These are phyloP conservation scores for Onygena corvina DNA, from an alignment of 2,329 filamentous ascomycete genomes.

Conservation along the genomic window DNA sequence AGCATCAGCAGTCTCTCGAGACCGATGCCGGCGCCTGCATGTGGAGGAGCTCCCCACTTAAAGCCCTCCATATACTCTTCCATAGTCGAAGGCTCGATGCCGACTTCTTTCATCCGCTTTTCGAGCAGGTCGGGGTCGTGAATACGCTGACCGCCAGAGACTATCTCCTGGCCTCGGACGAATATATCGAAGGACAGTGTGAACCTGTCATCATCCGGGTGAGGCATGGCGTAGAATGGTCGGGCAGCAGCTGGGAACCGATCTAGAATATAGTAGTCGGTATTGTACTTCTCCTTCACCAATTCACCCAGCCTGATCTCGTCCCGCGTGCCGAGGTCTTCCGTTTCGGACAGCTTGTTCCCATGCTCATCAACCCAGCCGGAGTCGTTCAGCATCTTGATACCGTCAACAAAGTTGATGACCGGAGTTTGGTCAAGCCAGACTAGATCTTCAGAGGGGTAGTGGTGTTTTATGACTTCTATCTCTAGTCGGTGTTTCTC, in stretches of 20 bases:
- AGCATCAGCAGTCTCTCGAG: slow-evolving; percentile 81
- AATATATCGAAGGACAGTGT: slow-evolving; percentile 97
- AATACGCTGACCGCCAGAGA: slow-evolving; percentile 86
- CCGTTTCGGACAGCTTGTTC: slow-evolving; percentile 54
- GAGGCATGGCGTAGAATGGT: slow-evolving; percentile 85
- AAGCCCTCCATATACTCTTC: slow-evolving; percentile 84
- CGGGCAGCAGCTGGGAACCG: slow-evolving; percentile 77
- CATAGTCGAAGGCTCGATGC: slow-evolving; percentile 70
- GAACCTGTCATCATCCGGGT: slow-evolving; percentile 53
- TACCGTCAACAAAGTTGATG: slow-evolving; percentile 65
- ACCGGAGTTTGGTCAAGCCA: slow-evolving; percentile 78
- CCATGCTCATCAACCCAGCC: slow-evolving; percentile 69
- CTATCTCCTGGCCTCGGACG: slow-evolving; percentile 81
- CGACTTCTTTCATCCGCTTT: slow-evolving; percentile 61
- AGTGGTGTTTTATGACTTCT: slow-evolving; percentile 66
- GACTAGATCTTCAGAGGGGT: slow-evolving; percentile 73
- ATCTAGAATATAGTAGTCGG: slow-evolving; percentile 89
- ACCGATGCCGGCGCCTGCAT: slow-evolving; percentile 81
- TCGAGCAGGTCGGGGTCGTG: slow-evolving; percentile 65
- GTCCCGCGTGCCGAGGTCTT: slow-evolving; percentile 73
- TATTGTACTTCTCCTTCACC: slow-evolving; percentile 73
- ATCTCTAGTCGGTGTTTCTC: slow-evolving; percentile 58
- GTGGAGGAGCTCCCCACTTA: slow-evolving; percentile 75
- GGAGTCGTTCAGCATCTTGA: slow-evolving; percentile 67
- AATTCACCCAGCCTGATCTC: slow-evolving; percentile 77